These are phyloP conservation scores for Angophora floribunda DNA, from an alignment of 345 rosid genomes.

Conservation along the genomic window DNA sequence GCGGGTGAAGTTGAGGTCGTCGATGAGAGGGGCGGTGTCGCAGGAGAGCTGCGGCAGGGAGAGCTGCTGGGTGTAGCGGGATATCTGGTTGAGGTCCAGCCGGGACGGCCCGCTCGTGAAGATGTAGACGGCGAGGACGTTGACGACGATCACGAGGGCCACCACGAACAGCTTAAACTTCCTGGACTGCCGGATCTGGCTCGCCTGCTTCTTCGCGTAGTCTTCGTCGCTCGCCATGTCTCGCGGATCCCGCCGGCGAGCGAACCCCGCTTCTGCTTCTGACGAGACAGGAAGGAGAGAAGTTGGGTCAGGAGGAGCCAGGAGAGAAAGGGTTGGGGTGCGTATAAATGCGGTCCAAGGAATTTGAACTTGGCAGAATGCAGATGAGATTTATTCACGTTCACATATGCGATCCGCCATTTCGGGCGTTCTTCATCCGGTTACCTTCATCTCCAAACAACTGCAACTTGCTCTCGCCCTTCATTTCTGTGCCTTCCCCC, in stretches of 20 bases:
- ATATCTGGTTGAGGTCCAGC: not conserved
- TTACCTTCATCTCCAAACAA: not conserved
- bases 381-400: not conserved
- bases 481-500: not conserved
- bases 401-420: not conserved
- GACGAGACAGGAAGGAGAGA: not conserved
- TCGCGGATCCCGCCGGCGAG: not conserved
- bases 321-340: not conserved
- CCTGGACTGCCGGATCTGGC: not conserved
- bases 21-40: not conserved
- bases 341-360: not conserved
- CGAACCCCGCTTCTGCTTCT: not conserved
- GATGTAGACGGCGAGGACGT: not conserved
- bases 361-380: not conserved
- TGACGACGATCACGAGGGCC: not conserved
- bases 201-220: not conserved
- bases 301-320: not conserved
- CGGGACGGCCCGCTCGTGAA: not conserved
- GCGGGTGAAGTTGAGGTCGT: constrained; percentile 12
- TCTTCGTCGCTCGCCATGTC: not conserved
- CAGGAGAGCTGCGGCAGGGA: not conserved
- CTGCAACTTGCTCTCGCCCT: not conserved
- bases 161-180: not conserved
- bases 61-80: not conserved
- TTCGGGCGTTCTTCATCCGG: not conserved